phyloP scores from a whole-genome alignment of 495 filamentous ascomycete genomes.

The Penicillium coffeae region DNA sequence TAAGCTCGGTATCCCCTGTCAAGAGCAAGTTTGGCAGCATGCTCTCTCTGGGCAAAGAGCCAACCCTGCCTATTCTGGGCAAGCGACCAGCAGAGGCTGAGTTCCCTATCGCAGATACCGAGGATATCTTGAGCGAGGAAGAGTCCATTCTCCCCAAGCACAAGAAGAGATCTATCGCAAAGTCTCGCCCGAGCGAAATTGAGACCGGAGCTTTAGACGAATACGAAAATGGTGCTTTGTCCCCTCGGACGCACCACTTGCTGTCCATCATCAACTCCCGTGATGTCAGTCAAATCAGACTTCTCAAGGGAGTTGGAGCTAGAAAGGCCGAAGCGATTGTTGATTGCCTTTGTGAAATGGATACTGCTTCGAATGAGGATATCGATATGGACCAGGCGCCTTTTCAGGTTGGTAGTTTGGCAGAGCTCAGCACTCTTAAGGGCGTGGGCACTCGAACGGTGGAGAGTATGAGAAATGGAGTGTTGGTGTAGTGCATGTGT shows the following conservation, averaged over 20 bases:
- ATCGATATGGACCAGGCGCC: conserved; percentile 20
- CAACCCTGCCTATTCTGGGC: conserved; percentile 16
- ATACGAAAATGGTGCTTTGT: conserved; percentile 36
- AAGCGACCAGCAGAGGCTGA: conserved; percentile 37
- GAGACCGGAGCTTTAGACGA: conserved; percentile 22
- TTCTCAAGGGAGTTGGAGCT: conserved; percentile 61
- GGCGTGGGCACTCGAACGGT: conserved; percentile 52
- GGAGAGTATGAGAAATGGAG: conserved; percentile 51
- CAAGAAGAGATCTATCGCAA: conserved; percentile 39
- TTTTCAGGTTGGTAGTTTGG: conserved; percentile 40
- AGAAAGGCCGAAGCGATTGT: conserved; percentile 55
- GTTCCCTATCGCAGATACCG: conserved; percentile 21
- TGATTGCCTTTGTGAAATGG: conserved; percentile 49
- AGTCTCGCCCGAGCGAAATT: conserved; percentile 19
- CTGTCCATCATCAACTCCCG: conserved; percentile 84
- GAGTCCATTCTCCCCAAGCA: conserved; percentile 30
- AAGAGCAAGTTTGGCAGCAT: conserved; percentile 37
- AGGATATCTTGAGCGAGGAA: conserved; percentile 25
- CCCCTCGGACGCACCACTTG: conserved; percentile 66
- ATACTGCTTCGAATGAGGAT: conserved; percentile 22
- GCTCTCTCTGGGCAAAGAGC: conserved; percentile 37
- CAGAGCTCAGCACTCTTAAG: conserved; percentile 45
- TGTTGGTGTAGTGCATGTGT: conserved; percentile 31
- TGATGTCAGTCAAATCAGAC: conserved; percentile 61
- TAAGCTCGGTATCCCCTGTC: conserved; percentile 15